Evolutionary conservation across 331 rosid species (phyloP).

Genomic region (Quercus tomentella): DNA sequence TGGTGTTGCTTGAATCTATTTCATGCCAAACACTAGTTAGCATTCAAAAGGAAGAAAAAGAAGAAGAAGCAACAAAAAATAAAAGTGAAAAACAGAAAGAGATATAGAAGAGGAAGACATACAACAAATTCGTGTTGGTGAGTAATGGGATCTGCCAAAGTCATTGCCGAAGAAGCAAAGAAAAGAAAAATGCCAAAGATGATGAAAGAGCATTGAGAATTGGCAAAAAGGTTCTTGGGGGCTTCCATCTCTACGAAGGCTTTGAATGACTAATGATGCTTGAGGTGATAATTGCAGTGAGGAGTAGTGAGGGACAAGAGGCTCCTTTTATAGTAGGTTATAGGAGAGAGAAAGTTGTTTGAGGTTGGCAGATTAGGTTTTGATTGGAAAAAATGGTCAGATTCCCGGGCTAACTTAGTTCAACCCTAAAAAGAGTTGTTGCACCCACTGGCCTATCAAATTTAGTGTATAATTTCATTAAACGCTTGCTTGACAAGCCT

Average conservation of each 20-base stretch:
- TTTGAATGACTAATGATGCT: background rate
- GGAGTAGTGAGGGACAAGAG: background rate
- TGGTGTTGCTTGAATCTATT: slow-evolving; percentile 72
- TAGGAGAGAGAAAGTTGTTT: slow-evolving; percentile 23
- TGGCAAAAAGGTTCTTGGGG: slow-evolving; percentile 12
- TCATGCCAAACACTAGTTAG: background rate
- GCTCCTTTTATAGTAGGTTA: slow-evolving; percentile 41
- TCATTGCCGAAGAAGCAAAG: slow-evolving; percentile 38
- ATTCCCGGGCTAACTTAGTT: slow-evolving; percentile 35
- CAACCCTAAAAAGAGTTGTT: slow-evolving; percentile 41
- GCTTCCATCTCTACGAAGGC: slow-evolving; percentile 29
- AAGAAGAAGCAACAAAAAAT: background rate
- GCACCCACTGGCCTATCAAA: slow-evolving; percentile 43
- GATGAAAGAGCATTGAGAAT: slow-evolving; percentile 9
- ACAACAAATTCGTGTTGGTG: slow-evolving; percentile 72
- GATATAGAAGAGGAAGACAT: slow-evolving; percentile 11
- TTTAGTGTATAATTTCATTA: slow-evolving; percentile 19
- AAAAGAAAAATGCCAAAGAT: slow-evolving; percentile 43
- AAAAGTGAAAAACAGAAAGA: background rate
- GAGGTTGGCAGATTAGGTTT: slow-evolving; percentile 61
- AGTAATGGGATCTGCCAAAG: slow-evolving; percentile 41
- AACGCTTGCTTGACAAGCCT: slow-evolving; percentile 52
- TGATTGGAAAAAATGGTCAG: slow-evolving; percentile 32
- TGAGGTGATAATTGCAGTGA: slow-evolving; percentile 15
- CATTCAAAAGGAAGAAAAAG: background rate